Conservation (phyloP, 140 eudicot species). For the Bidens hawaiensis region DNA sequence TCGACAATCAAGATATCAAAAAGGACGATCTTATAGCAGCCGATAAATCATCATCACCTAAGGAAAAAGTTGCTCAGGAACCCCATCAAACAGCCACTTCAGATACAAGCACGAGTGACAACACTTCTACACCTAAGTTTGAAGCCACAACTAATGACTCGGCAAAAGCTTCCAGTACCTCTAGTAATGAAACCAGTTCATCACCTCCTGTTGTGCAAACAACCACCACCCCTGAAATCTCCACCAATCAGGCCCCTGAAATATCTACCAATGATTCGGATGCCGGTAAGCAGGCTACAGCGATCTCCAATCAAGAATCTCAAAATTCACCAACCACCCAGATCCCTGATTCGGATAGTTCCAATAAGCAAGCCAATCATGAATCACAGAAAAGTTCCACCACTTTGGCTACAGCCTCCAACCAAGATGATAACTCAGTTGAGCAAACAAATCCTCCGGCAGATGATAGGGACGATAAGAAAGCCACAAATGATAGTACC, state of each 20-base stretch:
- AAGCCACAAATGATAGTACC: neutral
- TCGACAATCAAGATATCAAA: conserved; percentile 4
- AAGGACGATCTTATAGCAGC: neutral
- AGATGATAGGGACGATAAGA: neutral
- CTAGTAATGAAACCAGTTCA: neutral
- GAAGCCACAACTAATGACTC: neutral
- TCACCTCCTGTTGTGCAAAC: neutral
- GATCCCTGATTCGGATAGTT: neutral
- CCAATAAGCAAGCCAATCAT: too few relatives aligned
- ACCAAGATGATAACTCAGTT: neutral
- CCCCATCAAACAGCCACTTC: neutral
- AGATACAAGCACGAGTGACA: neutral
- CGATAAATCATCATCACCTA: neutral
- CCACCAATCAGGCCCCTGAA: neutral
- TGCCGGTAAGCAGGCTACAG: neutral
- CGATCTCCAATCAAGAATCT: neutral
- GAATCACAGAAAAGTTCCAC: neutral
- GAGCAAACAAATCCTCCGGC: neutral
- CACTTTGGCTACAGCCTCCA: neutral
- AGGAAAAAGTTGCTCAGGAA: neutral
- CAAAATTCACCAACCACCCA: neutral
- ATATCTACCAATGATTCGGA: neutral
- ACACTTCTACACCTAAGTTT: neutral
- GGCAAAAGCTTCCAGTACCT: neutral
- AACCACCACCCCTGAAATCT: neutral